These are phyloP conservation scores for Lagerstroemia speciosa DNA, from an alignment of 345 rosid genomes.

Conservation along the genomic window DNA sequence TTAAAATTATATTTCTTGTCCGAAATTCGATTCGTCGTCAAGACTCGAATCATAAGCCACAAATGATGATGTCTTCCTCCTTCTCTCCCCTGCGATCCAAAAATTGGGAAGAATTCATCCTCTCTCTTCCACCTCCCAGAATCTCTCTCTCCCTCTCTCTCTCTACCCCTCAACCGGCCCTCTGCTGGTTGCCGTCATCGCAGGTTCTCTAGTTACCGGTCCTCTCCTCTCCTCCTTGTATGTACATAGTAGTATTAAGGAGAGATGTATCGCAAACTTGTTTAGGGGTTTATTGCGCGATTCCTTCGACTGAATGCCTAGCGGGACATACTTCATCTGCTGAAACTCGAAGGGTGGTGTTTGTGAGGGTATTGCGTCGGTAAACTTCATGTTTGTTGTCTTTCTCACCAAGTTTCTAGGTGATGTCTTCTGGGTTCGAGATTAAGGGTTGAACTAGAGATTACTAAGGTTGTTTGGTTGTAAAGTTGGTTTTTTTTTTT, in stretches of 20 bases:
- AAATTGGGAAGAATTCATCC: constrained; percentile 1
- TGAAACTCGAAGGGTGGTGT: not conserved
- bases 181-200: not conserved
- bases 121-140: not conserved
- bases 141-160: not conserved
- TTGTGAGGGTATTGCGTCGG: not conserved
- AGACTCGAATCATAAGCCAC: not conserved
- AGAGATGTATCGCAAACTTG: not conserved
- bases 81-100: not conserved
- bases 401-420: not conserved
- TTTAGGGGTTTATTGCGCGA: no score
- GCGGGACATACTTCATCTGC: no score
- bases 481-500: constrained; percentile 21
- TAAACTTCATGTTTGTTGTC: not conserved
- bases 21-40: no score
- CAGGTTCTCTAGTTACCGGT: not conserved
- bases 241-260: not conserved
- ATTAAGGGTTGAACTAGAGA: constrained; percentile 20
- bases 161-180: not conserved
- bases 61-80: not conserved
- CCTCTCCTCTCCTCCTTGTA: not conserved
- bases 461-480: constrained; percentile 14
- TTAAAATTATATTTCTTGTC: no score
- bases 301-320: not conserved
- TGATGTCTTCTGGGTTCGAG: not conserved